A percentile compares a stretch with the other conserved stretches of the same genome.
Evolutionary conservation across 164 flowering plant species (phyloP).

Genomic region (Magnolia changhungtana): DNA sequence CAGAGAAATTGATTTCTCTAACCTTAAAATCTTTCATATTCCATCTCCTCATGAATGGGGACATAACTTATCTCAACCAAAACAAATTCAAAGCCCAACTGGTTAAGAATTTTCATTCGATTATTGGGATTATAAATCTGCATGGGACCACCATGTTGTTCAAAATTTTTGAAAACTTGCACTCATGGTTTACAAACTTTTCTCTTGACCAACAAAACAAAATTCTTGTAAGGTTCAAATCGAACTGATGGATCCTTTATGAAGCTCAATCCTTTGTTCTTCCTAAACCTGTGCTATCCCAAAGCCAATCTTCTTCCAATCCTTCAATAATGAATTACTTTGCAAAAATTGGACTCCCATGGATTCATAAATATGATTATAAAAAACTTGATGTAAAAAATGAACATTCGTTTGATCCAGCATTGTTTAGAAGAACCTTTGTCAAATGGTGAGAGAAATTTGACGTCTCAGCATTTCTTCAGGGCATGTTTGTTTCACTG

Average conservation of each 20-base stretch:
- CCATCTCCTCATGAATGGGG: background rate
- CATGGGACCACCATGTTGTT: background rate
- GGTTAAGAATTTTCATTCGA: background rate
- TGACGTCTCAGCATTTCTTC: background rate
- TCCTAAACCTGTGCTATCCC: background rate
- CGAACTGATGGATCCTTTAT: background rate
- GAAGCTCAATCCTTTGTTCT: background rate
- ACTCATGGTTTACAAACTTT: background rate
- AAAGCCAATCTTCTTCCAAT: too few relatives aligned
- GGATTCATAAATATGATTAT: background rate
- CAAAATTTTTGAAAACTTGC: background rate
- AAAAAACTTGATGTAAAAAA: too few relatives aligned
- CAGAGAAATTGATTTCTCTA: background rate
- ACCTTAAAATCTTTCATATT: background rate
- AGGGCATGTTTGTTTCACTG: too few relatives aligned
- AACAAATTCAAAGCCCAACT: background rate
- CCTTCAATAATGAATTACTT: background rate
- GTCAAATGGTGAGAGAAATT: background rate
- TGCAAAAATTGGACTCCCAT: background rate
- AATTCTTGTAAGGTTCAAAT: background rate
- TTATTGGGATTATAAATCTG: background rate
- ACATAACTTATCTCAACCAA: background rate
- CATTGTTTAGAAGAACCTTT: background rate
- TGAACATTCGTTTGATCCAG: background rate
- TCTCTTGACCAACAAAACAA: background rate